Percentiles rank a stretch among this genome's conserved stretches.
phyloP scores from a whole-genome alignment of 78 protist species.

The Speleostelium caveatum region DNA sequence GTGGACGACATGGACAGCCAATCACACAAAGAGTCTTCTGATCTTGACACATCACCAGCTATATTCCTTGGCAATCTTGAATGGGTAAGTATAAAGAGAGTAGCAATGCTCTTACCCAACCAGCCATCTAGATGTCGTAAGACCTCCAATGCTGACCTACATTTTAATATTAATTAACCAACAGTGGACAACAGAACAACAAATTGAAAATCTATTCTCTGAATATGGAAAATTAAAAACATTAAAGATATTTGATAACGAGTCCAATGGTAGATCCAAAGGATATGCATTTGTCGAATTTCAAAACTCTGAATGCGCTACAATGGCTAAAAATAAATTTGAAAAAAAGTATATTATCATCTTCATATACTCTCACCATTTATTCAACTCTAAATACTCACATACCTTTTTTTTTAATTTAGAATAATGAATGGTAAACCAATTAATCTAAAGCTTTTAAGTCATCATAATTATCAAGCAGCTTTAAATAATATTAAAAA shows the following conservation, averaged over 20 bases:
- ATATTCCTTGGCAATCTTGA: conserved; percentile 17
- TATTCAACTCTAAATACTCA: not conserved
- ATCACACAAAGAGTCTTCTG: not conserved
- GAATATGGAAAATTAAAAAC: conserved; percentile 61
- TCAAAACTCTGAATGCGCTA: not conserved
- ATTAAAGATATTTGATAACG: conserved; percentile 69
- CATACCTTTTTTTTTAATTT: not conserved
- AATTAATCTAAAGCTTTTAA: conserved; percentile 4
- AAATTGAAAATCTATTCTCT: conserved; percentile 36
- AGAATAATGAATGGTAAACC: conserved; percentile 42
- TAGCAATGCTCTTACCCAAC: too few species aligned
- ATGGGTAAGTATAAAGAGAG: conserved; percentile 42
- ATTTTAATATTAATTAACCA: not conserved
- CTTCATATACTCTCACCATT: not conserved
- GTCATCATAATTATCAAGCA: conserved; percentile 31
- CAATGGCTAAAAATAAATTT: conserved; percentile 28
- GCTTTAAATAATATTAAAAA: conserved; percentile 29
- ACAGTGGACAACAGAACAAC: conserved; percentile 78
- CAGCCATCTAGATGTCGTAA: too few species aligned
- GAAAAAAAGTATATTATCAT: conserved; percentile 1
- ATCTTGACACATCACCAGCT: conserved; percentile 62
- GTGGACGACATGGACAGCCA: not conserved
- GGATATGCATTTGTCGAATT: conserved; percentile 75
- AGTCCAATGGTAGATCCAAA: conserved; percentile 69
- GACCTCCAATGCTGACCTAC: not conserved